Evolutionary conservation across 768 basidiomycete genomes (phyloP).

Genomic region (Trametes cubensis): DNA sequence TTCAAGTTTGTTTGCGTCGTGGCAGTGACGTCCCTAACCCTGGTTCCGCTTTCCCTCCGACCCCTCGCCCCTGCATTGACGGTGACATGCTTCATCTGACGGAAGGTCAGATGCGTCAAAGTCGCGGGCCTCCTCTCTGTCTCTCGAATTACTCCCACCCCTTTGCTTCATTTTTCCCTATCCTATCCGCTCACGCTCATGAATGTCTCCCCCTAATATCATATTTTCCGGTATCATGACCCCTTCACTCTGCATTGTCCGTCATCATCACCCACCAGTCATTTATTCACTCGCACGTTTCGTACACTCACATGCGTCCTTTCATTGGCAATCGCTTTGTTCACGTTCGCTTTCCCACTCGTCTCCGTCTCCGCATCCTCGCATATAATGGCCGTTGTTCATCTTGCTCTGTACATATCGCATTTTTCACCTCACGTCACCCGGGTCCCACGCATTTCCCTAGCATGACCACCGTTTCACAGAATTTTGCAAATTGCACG

Average conservation of each 20-base stretch:
- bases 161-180: neutral
- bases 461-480: neutral
- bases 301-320: neutral
- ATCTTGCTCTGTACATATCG: constrained; percentile 17
- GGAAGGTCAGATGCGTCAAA: neutral
- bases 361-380: constrained; percentile 15
- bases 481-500: neutral
- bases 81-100: neutral
- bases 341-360: constrained; percentile 16
- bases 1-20: too few relatives aligned
- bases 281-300: neutral
- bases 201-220: constrained; percentile 10
- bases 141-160: too few relatives aligned
- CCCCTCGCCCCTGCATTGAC: neutral
- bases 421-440: neutral
- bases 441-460: neutral
- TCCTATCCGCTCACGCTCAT: constrained; percentile 3
- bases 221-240: constrained; percentile 22
- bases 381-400: constrained; percentile 21
- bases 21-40: too few relatives aligned
- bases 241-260: neutral
- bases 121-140: neutral
- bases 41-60: too few relatives aligned
- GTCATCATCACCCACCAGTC: neutral
- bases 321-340: constrained; percentile 1